Conservation (phyloP, 192 early-diverging fungal species). For the Rhizophagus sp. region DNA sequence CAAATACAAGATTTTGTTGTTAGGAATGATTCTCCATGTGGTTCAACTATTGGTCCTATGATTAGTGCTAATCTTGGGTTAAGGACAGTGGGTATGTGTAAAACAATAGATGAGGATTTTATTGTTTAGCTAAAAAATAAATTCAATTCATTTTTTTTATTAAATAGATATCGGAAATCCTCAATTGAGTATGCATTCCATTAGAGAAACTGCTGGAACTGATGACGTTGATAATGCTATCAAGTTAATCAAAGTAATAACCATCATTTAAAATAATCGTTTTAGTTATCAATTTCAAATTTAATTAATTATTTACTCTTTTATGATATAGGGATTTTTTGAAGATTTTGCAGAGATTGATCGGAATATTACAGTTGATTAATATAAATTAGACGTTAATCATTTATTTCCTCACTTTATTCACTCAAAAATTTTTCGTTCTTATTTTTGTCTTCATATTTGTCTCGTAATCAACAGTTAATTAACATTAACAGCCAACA, state of each 20-base stretch:
- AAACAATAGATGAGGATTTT: background rate
- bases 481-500: no score
- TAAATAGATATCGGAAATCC: conserved; percentile 88
- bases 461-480: no score
- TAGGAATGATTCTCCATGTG: conserved; percentile 93
- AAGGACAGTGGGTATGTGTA: conserved; percentile 80
- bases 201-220: conserved; percentile 87
- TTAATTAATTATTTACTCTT: background rate
- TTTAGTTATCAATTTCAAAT: background rate
- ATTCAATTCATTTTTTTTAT: background rate
- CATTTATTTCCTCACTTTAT: no score
- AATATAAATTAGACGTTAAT: background rate
- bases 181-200: conserved; percentile 96
- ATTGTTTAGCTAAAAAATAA: background rate
- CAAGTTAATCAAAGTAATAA: conserved; percentile 73
- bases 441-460: no score
- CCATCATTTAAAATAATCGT: background rate
- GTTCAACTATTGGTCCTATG: conserved; percentile 98
- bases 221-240: conserved; percentile 87
- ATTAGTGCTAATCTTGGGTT: conserved; percentile 90
- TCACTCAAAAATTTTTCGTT: no score
- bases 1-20: conserved; percentile 91
- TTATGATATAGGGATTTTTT: background rate
- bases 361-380: background rate
- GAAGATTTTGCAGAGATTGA: conserved; percentile 17